Percentiles rank a stretch among this genome's conserved stretches.
Conservation (phyloP, 345 rosid species). For the Corymbia maculata region DNA sequence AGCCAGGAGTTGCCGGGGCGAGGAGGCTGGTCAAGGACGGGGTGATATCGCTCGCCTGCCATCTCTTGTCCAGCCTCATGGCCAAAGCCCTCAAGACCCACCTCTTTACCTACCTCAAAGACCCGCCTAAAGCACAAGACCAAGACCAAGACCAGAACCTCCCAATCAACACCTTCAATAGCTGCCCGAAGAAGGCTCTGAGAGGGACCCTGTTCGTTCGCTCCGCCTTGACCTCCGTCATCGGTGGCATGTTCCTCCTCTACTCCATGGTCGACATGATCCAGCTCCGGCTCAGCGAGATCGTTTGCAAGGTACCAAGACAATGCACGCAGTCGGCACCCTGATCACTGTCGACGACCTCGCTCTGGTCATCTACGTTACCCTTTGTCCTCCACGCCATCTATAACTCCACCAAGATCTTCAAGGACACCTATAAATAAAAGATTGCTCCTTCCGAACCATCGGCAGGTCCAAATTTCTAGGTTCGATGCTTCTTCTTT, state of each 20-base stretch:
- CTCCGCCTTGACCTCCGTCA: constrained; percentile 7
- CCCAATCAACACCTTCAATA: too few species aligned
- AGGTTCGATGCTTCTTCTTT: neutral
- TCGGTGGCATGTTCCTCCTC: constrained; percentile 14
- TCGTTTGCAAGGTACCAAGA: constrained; percentile 1
- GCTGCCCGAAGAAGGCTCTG: accelerated
- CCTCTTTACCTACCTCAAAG: neutral
- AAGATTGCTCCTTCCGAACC: neutral
- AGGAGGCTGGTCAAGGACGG: constrained; percentile 16
- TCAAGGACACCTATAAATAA: accelerated
- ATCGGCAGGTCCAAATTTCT: neutral
- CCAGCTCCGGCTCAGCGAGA: constrained; percentile 16
- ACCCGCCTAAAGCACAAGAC: too few species aligned
- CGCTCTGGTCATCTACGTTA: constrained; percentile 1
- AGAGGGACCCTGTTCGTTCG: neutral
- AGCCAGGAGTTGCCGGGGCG: neutral
- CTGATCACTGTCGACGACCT: constrained; percentile 11
- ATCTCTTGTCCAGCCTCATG: constrained; percentile 24
- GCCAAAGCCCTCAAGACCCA: neutral
- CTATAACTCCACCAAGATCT: neutral
- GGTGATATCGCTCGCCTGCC: constrained; percentile 19
- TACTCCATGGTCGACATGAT: constrained; percentile 21
- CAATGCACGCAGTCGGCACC: neutral
- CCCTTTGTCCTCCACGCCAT: neutral
- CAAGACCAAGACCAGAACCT: too few species aligned